Evolutionary conservation across 2,329 filamentous ascomycete genomes (phyloP), one percentile per base, ranked within the genome.

Genomic region (Trematosphaeria pertusa): DNA sequence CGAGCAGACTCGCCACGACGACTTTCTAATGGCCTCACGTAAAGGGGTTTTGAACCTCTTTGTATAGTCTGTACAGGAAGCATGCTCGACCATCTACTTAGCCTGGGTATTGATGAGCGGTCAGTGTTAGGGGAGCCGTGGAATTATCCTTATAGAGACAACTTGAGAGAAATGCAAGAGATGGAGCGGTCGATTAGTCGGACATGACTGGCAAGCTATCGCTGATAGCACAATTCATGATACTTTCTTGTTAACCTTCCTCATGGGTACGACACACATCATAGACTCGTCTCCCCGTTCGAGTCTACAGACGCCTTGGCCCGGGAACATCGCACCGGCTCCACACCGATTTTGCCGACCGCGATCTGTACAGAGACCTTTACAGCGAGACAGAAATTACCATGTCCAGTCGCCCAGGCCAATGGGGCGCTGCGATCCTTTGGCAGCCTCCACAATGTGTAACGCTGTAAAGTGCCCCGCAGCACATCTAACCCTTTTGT

Each of bases 1-100:
- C 94, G 26, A 96, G 90, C 74, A 84, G 94, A 67, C 78, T 99
- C 76, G 94, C 93, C 37, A 89, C 91, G 58, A 97, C 92, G 78
- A 97, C 93, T 14, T 97, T 97, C 72, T 97, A 76, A 51, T 37
- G 37, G n/a, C 17, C 26, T 24, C 11, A 24, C 8, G 3, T 14
- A 1, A 14, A 14, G 15, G 5, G 14, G 8, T 37, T 12, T n/a
- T n/a, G 18, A 14, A 19, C 8, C 4, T 17, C 18, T 18, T 43
- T 50, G 37, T 43, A 48, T 48, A 43, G 34, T 28, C 34, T 39
- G n/a, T 40, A 14, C n/a, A 4, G 18, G n/a, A 31, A 17, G 24
- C 10, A 19, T 5, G 17, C 2, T 9, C 5, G 24, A 10, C n/a
- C n/a, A 5, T 37, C 12, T 11, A 7, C 9, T 19, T 20, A 5